A percentile compares a stretch with the other conserved stretches of the same genome.
Conservation (phyloP, 202 grass and related monocot genomes). For the Setaria viridis region DNA sequence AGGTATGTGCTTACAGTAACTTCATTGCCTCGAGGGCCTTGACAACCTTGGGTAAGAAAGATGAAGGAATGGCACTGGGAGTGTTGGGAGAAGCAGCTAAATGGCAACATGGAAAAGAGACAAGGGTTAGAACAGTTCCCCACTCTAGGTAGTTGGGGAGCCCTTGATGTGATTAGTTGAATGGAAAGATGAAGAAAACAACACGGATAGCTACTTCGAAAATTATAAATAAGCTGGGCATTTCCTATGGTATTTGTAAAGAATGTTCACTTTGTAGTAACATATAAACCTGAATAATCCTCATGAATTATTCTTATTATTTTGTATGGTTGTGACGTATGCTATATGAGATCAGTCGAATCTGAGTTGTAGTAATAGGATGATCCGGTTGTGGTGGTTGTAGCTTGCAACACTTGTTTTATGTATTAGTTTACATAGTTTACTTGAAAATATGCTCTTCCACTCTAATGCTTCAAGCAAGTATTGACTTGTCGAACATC, state of each 20-base stretch:
- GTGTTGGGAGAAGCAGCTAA: too few relatives aligned
- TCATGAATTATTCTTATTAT: not conserved
- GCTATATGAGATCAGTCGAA: not conserved
- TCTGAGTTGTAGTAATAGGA: not conserved
- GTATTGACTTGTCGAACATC: conserved; percentile 18
- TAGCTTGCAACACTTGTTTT: not conserved
- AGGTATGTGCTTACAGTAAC: too few relatives aligned
- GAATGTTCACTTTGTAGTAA: not conserved
- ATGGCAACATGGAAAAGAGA: not conserved
- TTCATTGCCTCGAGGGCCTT: too few relatives aligned
- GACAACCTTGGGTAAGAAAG: not conserved
- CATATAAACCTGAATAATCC: not conserved
- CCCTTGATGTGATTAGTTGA: not conserved
- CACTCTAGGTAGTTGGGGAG: not conserved
- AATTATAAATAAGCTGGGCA: not conserved
- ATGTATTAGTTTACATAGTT: not conserved
- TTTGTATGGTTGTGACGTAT: not conserved
- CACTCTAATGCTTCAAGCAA: not conserved
- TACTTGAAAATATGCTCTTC: not conserved
- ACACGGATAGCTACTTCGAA: not conserved
- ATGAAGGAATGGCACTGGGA: too few relatives aligned
- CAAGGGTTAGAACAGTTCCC: not conserved
- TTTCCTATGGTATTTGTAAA: not conserved
- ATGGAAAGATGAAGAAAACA: not conserved
- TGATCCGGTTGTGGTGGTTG: not conserved